These are phyloP conservation scores for Leccinum variicolor DNA, from an alignment of 768 basidiomycete genomes.

Conservation along the genomic window DNA sequence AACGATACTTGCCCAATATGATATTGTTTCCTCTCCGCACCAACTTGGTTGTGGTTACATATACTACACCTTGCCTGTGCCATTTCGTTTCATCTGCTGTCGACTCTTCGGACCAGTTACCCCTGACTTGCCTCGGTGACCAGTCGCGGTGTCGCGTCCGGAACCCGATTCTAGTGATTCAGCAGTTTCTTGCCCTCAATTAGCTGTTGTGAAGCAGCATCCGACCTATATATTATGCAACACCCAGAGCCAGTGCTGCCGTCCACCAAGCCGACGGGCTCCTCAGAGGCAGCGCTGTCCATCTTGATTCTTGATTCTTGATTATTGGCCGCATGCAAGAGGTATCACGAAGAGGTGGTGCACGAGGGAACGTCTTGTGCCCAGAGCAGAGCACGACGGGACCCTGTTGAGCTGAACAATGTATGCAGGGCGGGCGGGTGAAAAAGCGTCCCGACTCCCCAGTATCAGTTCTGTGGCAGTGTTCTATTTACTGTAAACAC, in stretches of 20 bases:
- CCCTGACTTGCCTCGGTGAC: constrained; percentile 66
- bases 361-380: constrained; percentile 65
- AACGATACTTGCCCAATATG: constrained; percentile 51
- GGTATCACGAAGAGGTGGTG: constrained; percentile 48
- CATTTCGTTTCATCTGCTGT: constrained; percentile 55
- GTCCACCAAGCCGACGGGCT: constrained; percentile 34
- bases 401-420: constrained; percentile 48
- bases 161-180: constrained; percentile 52
- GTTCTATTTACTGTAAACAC: too few species aligned
- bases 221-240: constrained; percentile 52
- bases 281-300: constrained; percentile 51
- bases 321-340: constrained; percentile 38
- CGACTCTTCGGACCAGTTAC: constrained; percentile 51
- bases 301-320: constrained; percentile 49
- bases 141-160: too few species aligned
- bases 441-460: constrained; percentile 64
- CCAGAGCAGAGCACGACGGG: constrained; percentile 34
- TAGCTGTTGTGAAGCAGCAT: constrained; percentile 52
- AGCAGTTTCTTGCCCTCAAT: constrained; percentile 50
- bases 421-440: constrained; percentile 56
- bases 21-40: constrained; percentile 40
- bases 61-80: constrained; percentile 63
- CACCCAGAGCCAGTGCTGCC: constrained; percentile 46
- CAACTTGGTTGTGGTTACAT: constrained; percentile 59
- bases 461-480: too few species aligned